Evolutionary conservation across 768 basidiomycete species (phyloP).

Genomic region (Agaricus subrufescens): DNA sequence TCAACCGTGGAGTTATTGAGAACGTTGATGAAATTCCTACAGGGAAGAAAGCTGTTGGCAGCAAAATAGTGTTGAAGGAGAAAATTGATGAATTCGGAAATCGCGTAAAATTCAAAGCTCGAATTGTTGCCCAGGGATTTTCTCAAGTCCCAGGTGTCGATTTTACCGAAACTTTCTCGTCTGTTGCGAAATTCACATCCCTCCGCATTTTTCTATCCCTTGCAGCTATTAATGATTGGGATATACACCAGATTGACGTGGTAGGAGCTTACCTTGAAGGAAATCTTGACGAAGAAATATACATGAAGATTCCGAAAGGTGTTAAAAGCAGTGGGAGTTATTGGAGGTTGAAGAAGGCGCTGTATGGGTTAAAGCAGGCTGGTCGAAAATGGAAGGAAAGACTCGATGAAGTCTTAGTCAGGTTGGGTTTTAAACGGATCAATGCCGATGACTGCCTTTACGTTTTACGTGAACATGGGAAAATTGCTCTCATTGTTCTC

Average conservation of each 20-base stretch:
- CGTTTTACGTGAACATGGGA: constrained; percentile 12
- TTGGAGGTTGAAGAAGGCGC: constrained; percentile 1
- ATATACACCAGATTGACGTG: constrained; percentile 16
- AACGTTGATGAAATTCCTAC: constrained; percentile 3
- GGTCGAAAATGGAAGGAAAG: constrained; percentile 24
- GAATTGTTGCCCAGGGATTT: constrained; percentile 21
- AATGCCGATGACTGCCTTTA: background rate
- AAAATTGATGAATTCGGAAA: constrained; percentile 18
- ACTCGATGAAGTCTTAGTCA: constrained; percentile 8
- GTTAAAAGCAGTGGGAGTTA: constrained; percentile 9
- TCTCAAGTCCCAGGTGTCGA: constrained; percentile 27
- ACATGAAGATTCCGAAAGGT: constrained; percentile 18
- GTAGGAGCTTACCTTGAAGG: constrained; percentile 21
- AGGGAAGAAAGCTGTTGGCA: constrained; percentile 16
- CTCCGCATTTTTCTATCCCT: constrained; percentile 14
- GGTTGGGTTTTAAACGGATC: constrained; percentile 9
- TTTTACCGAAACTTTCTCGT: constrained; percentile 27
- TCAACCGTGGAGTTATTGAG: constrained; percentile 9
- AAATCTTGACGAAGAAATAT: constrained; percentile 21
- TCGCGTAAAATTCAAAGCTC: constrained; percentile 18
- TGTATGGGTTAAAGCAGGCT: constrained; percentile 33
- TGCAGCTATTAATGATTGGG: background rate
- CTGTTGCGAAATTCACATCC: constrained; percentile 17
- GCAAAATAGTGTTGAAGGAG: constrained; percentile 15
- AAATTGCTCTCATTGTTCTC: constrained; percentile 19